phyloP scores from a whole-genome alignment of 192 early-diverging fungal genomes.

The Coemansia sp. region DNA sequence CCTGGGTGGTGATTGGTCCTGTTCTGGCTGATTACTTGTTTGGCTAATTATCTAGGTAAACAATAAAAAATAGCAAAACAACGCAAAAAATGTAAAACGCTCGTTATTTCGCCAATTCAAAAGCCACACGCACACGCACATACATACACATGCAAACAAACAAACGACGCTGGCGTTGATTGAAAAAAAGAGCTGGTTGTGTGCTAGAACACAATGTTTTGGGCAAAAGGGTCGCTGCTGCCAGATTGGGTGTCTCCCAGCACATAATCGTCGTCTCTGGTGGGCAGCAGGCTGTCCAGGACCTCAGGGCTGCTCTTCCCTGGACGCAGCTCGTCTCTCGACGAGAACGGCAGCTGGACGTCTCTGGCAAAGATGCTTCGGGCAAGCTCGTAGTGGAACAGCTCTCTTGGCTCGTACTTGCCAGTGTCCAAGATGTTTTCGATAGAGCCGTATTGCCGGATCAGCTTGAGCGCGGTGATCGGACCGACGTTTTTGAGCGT shows the following conservation, averaged over 20 bases:
- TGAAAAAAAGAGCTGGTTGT: background rate
- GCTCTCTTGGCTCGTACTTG: constrained; percentile 34
- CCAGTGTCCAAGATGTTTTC: constrained; percentile 57
- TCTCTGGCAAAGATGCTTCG: constrained; percentile 42
- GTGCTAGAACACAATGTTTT: constrained; percentile 4
- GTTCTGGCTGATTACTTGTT: background rate
- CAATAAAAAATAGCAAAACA: background rate
- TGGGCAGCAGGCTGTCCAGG: constrained; percentile 28
- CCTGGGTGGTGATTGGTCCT: constrained; percentile 4
- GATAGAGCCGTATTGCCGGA: constrained; percentile 62
- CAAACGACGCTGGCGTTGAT: background rate
- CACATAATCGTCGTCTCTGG: background rate
- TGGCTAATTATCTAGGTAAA: background rate
- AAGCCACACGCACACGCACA: background rate
- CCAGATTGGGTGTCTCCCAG: background rate
- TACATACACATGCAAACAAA: too few species aligned
- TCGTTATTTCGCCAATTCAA: background rate
- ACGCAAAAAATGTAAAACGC: background rate
- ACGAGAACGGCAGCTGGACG: constrained; percentile 12
- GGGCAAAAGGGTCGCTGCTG: constrained; percentile 32
- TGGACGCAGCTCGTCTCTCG: constrained; percentile 18
- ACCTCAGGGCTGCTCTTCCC: background rate
- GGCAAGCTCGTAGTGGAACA: constrained; percentile 41
- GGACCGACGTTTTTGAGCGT: constrained; percentile 68
- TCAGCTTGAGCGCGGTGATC: constrained; percentile 59